Conservation (phyloP, 2,329 filamentous ascomycete genomes). For the Aspergillus latus region DNA sequence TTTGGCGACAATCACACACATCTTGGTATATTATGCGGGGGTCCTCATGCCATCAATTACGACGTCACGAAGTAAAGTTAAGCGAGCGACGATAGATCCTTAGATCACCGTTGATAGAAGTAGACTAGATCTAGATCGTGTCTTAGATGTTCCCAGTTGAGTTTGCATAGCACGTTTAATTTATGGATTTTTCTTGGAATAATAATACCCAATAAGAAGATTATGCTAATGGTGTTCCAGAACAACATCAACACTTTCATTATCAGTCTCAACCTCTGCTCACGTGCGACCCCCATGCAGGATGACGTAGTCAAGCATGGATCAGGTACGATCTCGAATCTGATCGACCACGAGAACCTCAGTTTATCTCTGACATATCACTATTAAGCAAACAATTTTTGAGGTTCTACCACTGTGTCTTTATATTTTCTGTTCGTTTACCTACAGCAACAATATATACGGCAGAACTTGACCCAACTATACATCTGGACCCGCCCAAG, state of each 20-base stretch:
- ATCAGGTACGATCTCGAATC: neutral
- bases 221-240: neutral
- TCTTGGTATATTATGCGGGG: neutral
- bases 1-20: neutral
- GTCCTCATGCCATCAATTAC: conserved; percentile 13
- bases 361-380: neutral
- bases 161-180: neutral
- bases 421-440: no score
- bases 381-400: neutral
- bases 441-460: no score
- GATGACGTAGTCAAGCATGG: neutral
- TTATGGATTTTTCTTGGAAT: neutral
- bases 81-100: conserved; percentile 3
- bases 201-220: neutral
- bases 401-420: no score
- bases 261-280: neutral
- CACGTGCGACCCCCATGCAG: neutral
- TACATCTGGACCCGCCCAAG: neutral
- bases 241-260: neutral
- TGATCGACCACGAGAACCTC: neutral
- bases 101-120: conserved; percentile 3
- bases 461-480: neutral
- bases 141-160: neutral
- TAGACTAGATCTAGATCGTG: conserved; percentile 9
- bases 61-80: conserved; percentile 34